A percentile compares a stretch with the other conserved stretches of the same genome.
Conservation (phyloP, 2,329 filamentous ascomycete species). For the Aspergillus candidus region DNA sequence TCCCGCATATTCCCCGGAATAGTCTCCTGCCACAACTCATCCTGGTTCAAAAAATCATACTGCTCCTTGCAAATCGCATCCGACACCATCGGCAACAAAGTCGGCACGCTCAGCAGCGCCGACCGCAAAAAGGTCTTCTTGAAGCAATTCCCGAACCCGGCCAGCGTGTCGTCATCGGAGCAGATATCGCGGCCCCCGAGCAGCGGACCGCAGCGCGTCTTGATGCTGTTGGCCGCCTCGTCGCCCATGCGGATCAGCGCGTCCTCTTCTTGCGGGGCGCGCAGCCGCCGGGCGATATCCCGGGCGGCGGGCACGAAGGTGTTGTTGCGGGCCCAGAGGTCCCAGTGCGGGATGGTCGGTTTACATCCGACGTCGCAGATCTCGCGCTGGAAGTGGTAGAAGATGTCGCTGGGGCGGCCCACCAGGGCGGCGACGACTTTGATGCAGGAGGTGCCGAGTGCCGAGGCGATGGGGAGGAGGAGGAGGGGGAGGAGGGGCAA, state of each 20-base stretch:
- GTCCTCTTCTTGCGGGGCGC: slow-evolving; percentile 25
- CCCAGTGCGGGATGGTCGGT: slow-evolving; percentile 31
- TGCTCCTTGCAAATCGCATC: slow-evolving; percentile 27
- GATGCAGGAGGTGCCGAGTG: slow-evolving; percentile 61
- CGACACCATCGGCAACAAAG: slow-evolving; percentile 26
- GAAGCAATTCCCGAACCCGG: slow-evolving; percentile 31
- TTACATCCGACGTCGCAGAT: slow-evolving; percentile 30
- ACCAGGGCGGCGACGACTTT: slow-evolving; percentile 71
- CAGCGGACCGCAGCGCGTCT: slow-evolving; percentile 24
- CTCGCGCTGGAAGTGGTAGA: slow-evolving; percentile 29
- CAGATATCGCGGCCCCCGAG: slow-evolving; percentile 29
- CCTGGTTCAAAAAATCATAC: slow-evolving; percentile 23
- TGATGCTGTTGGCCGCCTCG: slow-evolving; percentile 30
- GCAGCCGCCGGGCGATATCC: slow-evolving; percentile 25
- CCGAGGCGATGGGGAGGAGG: slow-evolving; percentile 16
- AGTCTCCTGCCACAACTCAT: slow-evolving; percentile 28
- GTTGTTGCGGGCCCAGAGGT: slow-evolving; percentile 33
- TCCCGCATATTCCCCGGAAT: slow-evolving; percentile 32
- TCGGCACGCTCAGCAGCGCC: slow-evolving; percentile 24
- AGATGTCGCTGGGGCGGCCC: slow-evolving; percentile 25
- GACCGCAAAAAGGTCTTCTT: slow-evolving; percentile 29
- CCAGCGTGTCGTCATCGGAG: slow-evolving; percentile 25
- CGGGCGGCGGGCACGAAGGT: slow-evolving; percentile 32
- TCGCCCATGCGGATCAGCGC: slow-evolving; percentile 29
- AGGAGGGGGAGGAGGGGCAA: slow-evolving; percentile 14